Evolutionary conservation across 495 filamentous ascomycete genomes (phyloP), one percentile per base, ranked within the genome.

Genomic region (Neurospora sp.): DNA sequence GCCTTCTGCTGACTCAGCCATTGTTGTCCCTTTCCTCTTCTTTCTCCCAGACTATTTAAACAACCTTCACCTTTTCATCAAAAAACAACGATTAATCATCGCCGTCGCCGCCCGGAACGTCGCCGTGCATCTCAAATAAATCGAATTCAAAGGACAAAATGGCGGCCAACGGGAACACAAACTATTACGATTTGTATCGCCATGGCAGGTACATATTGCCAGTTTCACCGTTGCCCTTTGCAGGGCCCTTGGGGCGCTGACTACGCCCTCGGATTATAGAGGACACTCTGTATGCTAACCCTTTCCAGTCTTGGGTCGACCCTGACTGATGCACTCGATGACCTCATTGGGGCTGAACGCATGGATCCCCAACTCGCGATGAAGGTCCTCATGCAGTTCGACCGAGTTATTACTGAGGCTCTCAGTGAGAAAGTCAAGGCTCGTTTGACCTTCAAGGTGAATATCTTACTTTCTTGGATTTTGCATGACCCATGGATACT

Each of bases 361-460:
- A 98, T 99, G 82, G 94, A 97, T 83, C 96, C 96, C 24, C 96
- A 99, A 83, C 90, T 98, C 43, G 96, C 96, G 39, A 98, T 98
- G 93, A 97, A 97, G 87, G 93, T 99, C 71, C 87, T 99, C 70
- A 89, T 88, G 70, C 93, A 96, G 83, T 98, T 97, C 83, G 96
- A 99, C 81, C 89, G 92, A 72, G 88, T 90, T 69, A 92, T 99
- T 71, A 91, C 96, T 15, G 93, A 97, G 77, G 91, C 96, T 4
- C 84, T 99, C 72, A 90, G 91, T 37, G 93, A 97, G 0, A 96
- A 92, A 82, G 94, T 98, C 76, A 96, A 96, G 84, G 88, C 93
- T 36, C 89, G 94, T 48, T 82, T 98, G 84, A 92, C 88, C 8
- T 99, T 99, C 88, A 99, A 99, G 93, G 96, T 97, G 88, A 79